Conservation (phyloP, 345 rosid species). For the Odontarrhena argentea region DNA sequence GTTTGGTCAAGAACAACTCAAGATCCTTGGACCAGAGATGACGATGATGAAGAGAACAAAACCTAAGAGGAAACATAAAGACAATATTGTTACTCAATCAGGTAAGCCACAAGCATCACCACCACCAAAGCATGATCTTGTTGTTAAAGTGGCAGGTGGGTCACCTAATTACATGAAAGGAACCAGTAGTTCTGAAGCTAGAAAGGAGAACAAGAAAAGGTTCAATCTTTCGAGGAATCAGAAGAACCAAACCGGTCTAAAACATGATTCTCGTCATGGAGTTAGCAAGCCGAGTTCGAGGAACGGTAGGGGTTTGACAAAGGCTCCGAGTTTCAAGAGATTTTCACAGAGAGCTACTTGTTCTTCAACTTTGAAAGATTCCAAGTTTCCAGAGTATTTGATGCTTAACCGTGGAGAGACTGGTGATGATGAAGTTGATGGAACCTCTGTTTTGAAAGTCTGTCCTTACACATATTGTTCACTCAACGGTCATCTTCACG, state of each 20-base stretch:
- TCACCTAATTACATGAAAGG: constrained; percentile 89
- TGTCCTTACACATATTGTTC: constrained; percentile 88
- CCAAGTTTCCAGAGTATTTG: constrained; percentile 72
- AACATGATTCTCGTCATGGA: constrained; percentile 45
- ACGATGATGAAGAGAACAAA: constrained; percentile 81
- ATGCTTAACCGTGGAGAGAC: constrained; percentile 67
- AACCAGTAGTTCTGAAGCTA: constrained; percentile 82
- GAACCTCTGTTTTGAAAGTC: constrained; percentile 76
- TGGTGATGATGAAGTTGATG: constrained; percentile 54
- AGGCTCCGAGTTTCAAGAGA: constrained; percentile 69
- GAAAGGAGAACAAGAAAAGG: constrained; percentile 52
- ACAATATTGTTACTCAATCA: constrained; percentile 41
- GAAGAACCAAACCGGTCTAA: constrained; percentile 39
- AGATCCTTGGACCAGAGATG: constrained; percentile 65
- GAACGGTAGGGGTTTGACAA: constrained; percentile 60
- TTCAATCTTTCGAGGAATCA: constrained; percentile 39
- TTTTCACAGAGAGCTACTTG: constrained; percentile 72
- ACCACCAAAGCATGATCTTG: constrained; percentile 35
- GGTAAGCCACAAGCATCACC: constrained; percentile 51
- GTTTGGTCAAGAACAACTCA: constrained; percentile 53
- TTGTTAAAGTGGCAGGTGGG: constrained; percentile 37
- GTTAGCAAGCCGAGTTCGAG: constrained; percentile 55
- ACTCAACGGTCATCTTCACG: constrained; percentile 82
- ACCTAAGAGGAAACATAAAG: constrained; percentile 56
- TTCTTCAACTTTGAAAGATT: constrained; percentile 86